These are phyloP conservation scores for Fusarium hainanense DNA, from an alignment of 2,329 filamentous ascomycete genomes.

Conservation along the genomic window DNA sequence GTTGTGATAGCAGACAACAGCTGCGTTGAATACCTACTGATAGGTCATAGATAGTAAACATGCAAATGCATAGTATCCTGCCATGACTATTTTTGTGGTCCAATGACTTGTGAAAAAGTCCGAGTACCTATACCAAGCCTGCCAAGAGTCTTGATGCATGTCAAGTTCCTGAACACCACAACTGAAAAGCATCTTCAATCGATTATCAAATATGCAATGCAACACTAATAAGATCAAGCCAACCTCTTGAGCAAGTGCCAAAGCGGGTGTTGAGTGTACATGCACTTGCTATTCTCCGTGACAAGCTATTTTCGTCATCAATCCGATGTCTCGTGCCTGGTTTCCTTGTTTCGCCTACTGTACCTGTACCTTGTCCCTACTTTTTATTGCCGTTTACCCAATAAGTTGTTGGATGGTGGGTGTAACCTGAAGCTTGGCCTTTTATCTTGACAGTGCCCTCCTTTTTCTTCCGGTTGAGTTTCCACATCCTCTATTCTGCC, in stretches of 20 bases:
- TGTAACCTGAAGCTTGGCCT: neutral
- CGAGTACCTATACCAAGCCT: neutral
- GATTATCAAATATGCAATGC: neutral
- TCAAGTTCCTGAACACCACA: neutral
- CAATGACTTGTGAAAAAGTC: neutral
- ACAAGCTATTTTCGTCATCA: neutral
- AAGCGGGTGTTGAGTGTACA: neutral
- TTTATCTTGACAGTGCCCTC: neutral
- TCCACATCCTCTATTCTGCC: neutral
- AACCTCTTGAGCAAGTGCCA: neutral
- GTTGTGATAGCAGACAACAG: neutral
- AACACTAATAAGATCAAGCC: neutral
- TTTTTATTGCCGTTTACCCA: neutral
- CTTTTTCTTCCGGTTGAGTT: neutral
- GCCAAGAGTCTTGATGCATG: constrained; percentile 1
- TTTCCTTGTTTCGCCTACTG: constrained; percentile 9
- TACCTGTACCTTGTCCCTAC: neutral
- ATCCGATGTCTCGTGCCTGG: constrained; percentile 9
- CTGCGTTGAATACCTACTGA: neutral
- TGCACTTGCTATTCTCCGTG: constrained; percentile 8
- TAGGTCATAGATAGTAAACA: neutral
- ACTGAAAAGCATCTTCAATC: neutral
- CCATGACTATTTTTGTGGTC: neutral
- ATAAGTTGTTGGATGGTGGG: too few relatives aligned
- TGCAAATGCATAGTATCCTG: neutral